phyloP scores from a whole-genome alignment of 257 asterid genomes.

The Jaltomata sinuosa region DNA sequence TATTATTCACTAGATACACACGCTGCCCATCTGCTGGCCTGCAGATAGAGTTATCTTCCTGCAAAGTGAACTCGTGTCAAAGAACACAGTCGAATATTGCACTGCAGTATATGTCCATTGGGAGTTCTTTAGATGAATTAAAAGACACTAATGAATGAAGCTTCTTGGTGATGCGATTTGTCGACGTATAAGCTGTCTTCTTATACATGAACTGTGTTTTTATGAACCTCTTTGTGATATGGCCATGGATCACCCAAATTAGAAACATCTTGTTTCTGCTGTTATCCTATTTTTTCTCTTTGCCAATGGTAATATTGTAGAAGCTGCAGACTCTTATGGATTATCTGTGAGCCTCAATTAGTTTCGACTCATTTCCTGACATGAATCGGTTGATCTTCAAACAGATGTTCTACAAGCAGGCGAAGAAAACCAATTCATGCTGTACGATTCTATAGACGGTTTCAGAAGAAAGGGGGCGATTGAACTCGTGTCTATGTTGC shows the following conservation, averaged over 20 bases:
- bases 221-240: background rate
- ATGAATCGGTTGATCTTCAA: background rate
- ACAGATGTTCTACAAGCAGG: constrained; percentile 93
- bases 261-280: background rate
- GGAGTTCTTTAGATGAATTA: background rate
- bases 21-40: background rate
- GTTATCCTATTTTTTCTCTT: background rate
- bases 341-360: background rate
- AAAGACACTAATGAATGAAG: too few species aligned
- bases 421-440: constrained; percentile 85
- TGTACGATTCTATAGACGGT: constrained; percentile 61
- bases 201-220: background rate
- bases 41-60: background rate
- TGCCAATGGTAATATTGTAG: background rate
- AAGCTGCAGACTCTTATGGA: background rate
- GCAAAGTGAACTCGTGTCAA: background rate
- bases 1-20: background rate
- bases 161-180: background rate
- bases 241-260: background rate
- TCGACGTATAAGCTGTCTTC: background rate
- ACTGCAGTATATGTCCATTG: background rate
- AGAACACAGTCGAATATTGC: background rate
- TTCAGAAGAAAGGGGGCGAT: background rate
- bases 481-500: constrained; percentile 2
- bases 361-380: background rate